Conservation (phyloP, 768 basidiomycete genomes). For the Royoungia palumana region DNA sequence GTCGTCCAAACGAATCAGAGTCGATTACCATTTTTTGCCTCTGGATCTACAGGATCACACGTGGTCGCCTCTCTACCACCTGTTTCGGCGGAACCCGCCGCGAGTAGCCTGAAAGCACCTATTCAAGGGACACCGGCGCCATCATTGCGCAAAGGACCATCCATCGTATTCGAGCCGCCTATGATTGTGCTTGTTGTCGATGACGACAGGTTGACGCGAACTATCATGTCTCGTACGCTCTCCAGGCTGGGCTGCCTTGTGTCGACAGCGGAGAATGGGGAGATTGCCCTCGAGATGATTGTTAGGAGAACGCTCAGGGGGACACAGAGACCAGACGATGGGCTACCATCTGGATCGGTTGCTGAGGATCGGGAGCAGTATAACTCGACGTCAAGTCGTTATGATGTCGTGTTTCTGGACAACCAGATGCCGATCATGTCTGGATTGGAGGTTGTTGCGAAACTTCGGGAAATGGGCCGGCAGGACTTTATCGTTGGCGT, state of each 20-base stretch:
- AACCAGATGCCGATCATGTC: constrained; percentile 87
- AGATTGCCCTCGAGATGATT: constrained; percentile 71
- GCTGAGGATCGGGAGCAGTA: neutral
- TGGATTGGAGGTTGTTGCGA: constrained; percentile 64
- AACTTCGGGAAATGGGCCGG: constrained; percentile 61
- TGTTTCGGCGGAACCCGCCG: constrained; percentile 3
- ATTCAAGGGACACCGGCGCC: constrained; percentile 10
- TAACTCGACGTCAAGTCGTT: constrained; percentile 12
- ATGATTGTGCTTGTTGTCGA: constrained; percentile 77
- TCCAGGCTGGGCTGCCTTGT: constrained; percentile 76
- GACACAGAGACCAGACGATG: neutral
- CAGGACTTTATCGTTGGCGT: constrained; percentile 81
- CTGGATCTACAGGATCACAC: constrained; percentile 1
- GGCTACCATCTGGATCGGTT: neutral
- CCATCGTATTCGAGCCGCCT: constrained; percentile 42
- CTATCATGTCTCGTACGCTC: constrained; percentile 75
- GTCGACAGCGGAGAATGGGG: constrained; percentile 81
- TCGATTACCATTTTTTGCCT: constrained; percentile 2
- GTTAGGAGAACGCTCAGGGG: constrained; percentile 35
- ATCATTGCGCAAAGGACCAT: constrained; percentile 7
- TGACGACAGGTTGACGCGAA: constrained; percentile 77
- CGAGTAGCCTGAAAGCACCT: constrained; percentile 12
- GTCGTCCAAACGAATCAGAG: neutral
- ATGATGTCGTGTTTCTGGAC: constrained; percentile 52
- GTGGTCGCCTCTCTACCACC: constrained; percentile 1